phyloP scores from a whole-genome alignment of 805 yeast species.

The Candida orba region DNA sequence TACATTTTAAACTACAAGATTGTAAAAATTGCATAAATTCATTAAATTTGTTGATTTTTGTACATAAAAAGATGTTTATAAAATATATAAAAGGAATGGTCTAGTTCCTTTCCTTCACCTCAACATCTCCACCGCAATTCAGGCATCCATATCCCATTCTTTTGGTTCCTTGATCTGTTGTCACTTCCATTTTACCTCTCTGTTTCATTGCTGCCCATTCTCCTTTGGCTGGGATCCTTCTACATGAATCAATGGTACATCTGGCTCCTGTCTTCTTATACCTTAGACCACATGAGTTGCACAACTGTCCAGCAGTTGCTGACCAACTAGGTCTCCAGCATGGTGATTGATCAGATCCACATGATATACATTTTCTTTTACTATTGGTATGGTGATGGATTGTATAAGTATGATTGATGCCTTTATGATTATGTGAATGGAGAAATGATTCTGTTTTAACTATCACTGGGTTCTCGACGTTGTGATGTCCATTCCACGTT shows the following conservation, averaged over 20 bases:
- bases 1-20: too few relatives aligned
- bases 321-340: constrained; percentile 99
- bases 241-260: constrained; percentile 68
- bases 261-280: constrained; percentile 92
- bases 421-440: constrained; percentile 23
- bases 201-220: constrained; percentile 87
- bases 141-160: constrained; percentile 43
- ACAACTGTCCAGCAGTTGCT: constrained; percentile 81
- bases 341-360: constrained; percentile 87
- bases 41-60: too few relatives aligned
- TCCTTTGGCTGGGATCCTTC: constrained; percentile 91
- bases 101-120: constrained; percentile 27
- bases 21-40: too few relatives aligned
- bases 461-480: constrained; percentile 10
- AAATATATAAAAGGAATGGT: neutral
- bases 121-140: constrained; percentile 52
- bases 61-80: neutral
- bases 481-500: constrained; percentile 15
- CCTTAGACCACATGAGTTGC: constrained; percentile 93
- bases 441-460: constrained; percentile 16
- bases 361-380: constrained; percentile 72
- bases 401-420: constrained; percentile 24
- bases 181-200: constrained; percentile 41
- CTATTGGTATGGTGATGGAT: constrained; percentile 21
- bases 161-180: constrained; percentile 22